phyloP scores from a whole-genome alignment of 2,329 filamentous ascomycete species.

The Bretziella fagacearum region DNA sequence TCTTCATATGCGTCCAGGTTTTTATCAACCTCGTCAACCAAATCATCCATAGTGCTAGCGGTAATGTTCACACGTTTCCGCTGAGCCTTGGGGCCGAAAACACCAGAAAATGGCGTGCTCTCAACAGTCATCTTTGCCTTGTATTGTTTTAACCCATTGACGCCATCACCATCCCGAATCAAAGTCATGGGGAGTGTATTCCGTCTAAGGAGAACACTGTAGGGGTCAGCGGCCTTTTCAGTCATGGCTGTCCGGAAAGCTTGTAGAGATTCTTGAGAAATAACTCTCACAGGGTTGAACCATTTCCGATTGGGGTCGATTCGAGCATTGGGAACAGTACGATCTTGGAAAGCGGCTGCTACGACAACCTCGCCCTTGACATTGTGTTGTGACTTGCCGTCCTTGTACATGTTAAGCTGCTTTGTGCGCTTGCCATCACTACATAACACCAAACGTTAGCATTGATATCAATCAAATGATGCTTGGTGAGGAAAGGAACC shows the following conservation, averaged over 20 bases:
- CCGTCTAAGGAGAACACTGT: conserved; percentile 84
- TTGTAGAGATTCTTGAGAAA: conserved; percentile 72
- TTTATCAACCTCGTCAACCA: conserved; percentile 63
- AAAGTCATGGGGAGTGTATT: conserved; percentile 96
- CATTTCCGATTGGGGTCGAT: conserved; percentile 95
- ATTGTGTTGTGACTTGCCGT: conserved; percentile 68
- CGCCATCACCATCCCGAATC: conserved; percentile 55
- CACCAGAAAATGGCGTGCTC: conserved; percentile 67
- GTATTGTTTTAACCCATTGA: conserved; percentile 81
- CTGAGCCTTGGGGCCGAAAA: conserved; percentile 86
- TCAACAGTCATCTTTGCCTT: conserved; percentile 88
- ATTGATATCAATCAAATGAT: conserved; percentile 8
- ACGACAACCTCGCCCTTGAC: conserved; percentile 69
- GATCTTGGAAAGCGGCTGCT: conserved; percentile 67
- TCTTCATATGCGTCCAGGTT: conserved; percentile 71
- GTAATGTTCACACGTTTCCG: conserved; percentile 82
- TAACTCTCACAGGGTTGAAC: conserved; percentile 84
- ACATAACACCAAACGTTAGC: conserved; percentile 7
- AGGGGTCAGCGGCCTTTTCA: conserved; percentile 77
- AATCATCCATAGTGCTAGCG: conserved; percentile 63
- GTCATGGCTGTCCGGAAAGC: conserved; percentile 85
- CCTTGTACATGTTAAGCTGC: conserved; percentile 76
- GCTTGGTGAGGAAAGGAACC: background rate
- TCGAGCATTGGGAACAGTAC: conserved; percentile 63
- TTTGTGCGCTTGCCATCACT: conserved; percentile 72